Evolutionary conservation across 1,284 basidiomycete genomes (phyloP), one percentile per base, ranked within the genome.

Genomic region (Ceratobasidium sp.): DNA sequence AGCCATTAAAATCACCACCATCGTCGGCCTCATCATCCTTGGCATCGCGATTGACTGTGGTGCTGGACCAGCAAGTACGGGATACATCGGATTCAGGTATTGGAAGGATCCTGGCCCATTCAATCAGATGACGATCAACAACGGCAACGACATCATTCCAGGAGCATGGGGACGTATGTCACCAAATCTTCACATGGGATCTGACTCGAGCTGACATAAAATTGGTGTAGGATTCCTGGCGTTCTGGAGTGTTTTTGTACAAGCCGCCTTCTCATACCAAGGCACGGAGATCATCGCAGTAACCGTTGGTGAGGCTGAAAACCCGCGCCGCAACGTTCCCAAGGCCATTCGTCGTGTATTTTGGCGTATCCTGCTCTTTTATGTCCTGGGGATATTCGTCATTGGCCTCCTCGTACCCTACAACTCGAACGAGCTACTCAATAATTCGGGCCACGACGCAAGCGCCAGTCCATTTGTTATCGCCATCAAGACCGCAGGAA

Each of bases 51-150:
- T 80, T 43, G 76, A 79, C 71, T 73, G 76, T 31, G 78, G 78
- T 25, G 79, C 76, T 20, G 77, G 77, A 1, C 77, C 79, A 10
- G 72, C 40, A 4, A 53, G 45, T 27, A 68, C 40, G 6, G 69
- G 69, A 22, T 72, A 65, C 43, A 74, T 86, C 65, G 88, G 89
- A 2, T 90, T 91, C 80, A 79, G 86, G 13, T 86, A 87, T 76
- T 91, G 89, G 89, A 86, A 87, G 69, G 74, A 90, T 72, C 90
- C 90, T 0, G 91, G 90, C 2, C 86, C 89, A 0, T 91, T 92
- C 74, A 83, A 78, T 49, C 60, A 65, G 38, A 38, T 65, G 5
- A 20, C 31, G 3, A 45, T 64, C 34, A 45, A 64, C 34, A 40
- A n/a, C 1, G 58, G 45, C 15, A 52, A 32, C 31, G 45, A 34